Evolutionary conservation across 2,329 filamentous ascomycete species (phyloP).

Genomic region (Sclerotinia trifoliorum): DNA sequence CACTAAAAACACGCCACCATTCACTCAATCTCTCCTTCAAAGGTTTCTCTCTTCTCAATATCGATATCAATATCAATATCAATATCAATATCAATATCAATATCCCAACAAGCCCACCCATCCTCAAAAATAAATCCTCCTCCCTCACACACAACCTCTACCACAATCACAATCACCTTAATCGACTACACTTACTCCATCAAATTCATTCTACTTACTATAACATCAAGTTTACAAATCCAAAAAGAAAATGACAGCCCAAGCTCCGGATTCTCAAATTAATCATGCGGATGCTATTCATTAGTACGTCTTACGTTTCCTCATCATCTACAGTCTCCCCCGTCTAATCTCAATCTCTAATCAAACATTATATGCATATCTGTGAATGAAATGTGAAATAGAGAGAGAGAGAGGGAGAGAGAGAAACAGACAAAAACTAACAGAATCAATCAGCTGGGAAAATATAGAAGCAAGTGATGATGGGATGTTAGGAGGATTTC

Average conservation of each 20-base stretch:
- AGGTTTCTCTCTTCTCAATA: neutral
- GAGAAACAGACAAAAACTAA: neutral
- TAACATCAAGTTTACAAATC: neutral
- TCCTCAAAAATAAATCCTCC: neutral
- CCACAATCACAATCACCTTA: no score
- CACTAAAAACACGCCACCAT: neutral
- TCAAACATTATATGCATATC: neutral
- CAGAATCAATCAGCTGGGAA: constrained; percentile 45
- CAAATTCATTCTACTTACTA: no score
- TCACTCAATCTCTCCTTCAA: neutral
- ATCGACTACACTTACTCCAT: no score
- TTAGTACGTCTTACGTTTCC: constrained; percentile 8
- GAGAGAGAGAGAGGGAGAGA: neutral
- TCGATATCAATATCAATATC: constrained; percentile 8
- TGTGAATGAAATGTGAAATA: no score
- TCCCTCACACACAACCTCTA: neutral
- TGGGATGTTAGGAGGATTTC: constrained; percentile 79
- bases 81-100: constrained; percentile 8
- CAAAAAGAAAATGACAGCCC: constrained; percentile 1
- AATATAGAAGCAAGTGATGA: constrained; percentile 54
- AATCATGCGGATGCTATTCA: constrained; percentile 19
- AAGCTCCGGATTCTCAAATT: constrained; percentile 14
- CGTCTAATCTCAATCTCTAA: neutral
- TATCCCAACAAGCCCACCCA: neutral
- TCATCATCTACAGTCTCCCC: neutral